A percentile compares a stretch with the other conserved stretches of the same genome.
phyloP scores from a whole-genome alignment of 2,329 filamentous ascomycete species.

The Trichophyton mentagrophytes region DNA sequence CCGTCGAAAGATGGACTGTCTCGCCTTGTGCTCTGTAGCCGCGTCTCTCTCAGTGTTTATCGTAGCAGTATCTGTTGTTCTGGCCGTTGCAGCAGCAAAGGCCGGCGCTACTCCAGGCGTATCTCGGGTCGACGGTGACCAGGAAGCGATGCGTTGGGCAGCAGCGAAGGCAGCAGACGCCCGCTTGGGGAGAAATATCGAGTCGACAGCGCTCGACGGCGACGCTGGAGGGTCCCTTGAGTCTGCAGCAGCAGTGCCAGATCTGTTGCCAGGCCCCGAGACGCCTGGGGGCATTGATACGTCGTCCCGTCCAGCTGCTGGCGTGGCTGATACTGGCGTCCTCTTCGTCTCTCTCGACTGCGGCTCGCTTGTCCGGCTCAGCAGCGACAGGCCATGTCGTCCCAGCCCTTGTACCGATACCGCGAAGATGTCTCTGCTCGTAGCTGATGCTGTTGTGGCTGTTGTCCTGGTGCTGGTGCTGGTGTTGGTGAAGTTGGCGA shows the following conservation, averaged over 20 bases:
- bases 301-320: constrained; percentile 4
- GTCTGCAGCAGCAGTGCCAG: background rate
- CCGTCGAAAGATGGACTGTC: constrained; percentile 29
- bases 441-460: background rate
- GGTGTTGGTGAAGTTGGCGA: background rate
- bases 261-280: background rate
- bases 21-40: constrained; percentile 11
- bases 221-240: background rate
- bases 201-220: background rate
- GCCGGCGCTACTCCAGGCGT: too few species aligned
- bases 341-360: background rate
- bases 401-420: background rate
- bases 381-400: background rate
- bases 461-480: too few species aligned
- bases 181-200: constrained; percentile 11
- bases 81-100: background rate
- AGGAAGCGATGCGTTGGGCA: constrained; percentile 12
- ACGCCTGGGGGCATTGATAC: constrained; percentile 3
- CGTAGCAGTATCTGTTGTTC: background rate
- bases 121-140: constrained; percentile 7
- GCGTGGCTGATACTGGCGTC: background rate
- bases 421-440: constrained; percentile 3
- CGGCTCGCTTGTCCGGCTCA: background rate
- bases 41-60: background rate
- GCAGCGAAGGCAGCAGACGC: constrained; percentile 5